Evolutionary conservation across 1,284 basidiomycete genomes (phyloP).

Genomic region (Microbotryomycetes sp.): DNA sequence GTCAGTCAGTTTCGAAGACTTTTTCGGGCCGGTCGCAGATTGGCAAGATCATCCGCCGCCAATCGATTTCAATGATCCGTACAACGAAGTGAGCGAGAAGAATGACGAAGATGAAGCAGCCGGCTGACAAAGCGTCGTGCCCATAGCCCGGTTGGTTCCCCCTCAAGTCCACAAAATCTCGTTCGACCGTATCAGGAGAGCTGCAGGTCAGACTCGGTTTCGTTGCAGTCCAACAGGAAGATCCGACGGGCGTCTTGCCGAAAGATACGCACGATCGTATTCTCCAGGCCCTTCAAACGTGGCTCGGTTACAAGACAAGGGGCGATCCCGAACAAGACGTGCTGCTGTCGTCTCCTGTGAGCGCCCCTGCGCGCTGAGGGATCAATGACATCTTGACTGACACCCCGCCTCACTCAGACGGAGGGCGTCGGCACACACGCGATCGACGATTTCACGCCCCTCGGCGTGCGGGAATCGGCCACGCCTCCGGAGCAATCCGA

Average conservation of each 20-base stretch:
- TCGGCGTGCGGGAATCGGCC: constrained; percentile 1
- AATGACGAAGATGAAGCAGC: constrained; percentile 53
- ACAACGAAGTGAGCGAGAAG: constrained; percentile 48
- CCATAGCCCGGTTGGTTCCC: constrained; percentile 31
- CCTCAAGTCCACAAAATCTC: constrained; percentile 15
- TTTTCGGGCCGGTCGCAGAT: constrained; percentile 53
- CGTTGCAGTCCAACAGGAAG: constrained; percentile 52
- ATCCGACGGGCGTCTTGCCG: constrained; percentile 53
- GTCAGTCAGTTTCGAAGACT: constrained; percentile 65
- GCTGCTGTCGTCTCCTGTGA: constrained; percentile 67
- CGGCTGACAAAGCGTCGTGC: constrained; percentile 38
- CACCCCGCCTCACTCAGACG: no score
- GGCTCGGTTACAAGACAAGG: constrained; percentile 48
- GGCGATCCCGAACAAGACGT: constrained; percentile 50
- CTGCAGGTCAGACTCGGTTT: constrained; percentile 48
- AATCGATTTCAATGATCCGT: constrained; percentile 16
- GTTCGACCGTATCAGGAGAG: constrained; percentile 20
- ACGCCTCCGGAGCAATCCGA: not conserved
- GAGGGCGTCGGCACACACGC: constrained; percentile 69
- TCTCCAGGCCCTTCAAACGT: constrained; percentile 4
- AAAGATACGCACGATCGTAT: constrained; percentile 4
- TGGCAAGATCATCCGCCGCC: constrained; percentile 35
- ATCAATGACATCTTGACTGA: not conserved
- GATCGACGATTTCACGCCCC: constrained; percentile 9
- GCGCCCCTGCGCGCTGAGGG: constrained; percentile 38